Percentiles rank a stretch among this genome's conserved stretches.
phyloP scores from a whole-genome alignment of 176 grass and related monocot genomes.

The Avena atlantica region DNA sequence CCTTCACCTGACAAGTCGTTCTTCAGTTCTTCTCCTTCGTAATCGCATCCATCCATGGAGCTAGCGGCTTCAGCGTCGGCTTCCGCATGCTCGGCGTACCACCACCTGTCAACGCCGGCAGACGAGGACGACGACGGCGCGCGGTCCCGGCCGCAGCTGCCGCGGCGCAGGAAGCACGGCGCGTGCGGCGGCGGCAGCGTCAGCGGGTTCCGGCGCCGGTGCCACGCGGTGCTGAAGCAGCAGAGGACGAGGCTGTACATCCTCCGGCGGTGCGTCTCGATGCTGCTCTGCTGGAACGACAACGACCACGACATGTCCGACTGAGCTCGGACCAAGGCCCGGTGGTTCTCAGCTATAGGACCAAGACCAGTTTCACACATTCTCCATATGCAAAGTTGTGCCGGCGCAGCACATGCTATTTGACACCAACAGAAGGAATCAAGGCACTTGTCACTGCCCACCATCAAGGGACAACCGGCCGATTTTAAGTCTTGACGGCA shows the following conservation, averaged over 20 bases:
- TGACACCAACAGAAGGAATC: too few relatives aligned
- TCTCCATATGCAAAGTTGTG: too few relatives aligned
- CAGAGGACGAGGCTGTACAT: conserved; percentile 86
- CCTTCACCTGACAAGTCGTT: too few relatives aligned
- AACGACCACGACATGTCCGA: conserved; percentile 4
- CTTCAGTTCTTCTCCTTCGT: not conserved
- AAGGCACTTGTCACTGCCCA: too few relatives aligned
- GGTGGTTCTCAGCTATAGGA: too few relatives aligned
- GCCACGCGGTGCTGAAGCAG: conserved; percentile 76
- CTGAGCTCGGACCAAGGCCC: too few relatives aligned
- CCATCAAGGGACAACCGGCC: too few relatives aligned
- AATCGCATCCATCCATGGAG: conserved; percentile 30
- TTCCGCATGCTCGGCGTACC: conserved; percentile 50
- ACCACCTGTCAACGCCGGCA: conserved; percentile 34
- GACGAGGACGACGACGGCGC: too few relatives aligned
- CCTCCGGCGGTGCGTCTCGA: conserved; percentile 71
- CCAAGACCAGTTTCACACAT: too few relatives aligned
- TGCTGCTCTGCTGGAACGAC: conserved; percentile 83
- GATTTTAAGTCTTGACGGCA: too few relatives aligned
- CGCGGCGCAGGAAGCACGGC: conserved; percentile 21
- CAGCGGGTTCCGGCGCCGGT: conserved; percentile 59
- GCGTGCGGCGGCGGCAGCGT: conserved; percentile 2
- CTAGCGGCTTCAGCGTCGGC: conserved; percentile 34
- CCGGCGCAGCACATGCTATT: too few relatives aligned
- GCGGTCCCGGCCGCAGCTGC: not conserved